Percentiles rank a stretch among this genome's conserved stretches.
These are phyloP conservation scores for Sporothrix brasiliensis DNA, from an alignment of 2,329 filamentous ascomycete genomes.

Conservation along the genomic window DNA sequence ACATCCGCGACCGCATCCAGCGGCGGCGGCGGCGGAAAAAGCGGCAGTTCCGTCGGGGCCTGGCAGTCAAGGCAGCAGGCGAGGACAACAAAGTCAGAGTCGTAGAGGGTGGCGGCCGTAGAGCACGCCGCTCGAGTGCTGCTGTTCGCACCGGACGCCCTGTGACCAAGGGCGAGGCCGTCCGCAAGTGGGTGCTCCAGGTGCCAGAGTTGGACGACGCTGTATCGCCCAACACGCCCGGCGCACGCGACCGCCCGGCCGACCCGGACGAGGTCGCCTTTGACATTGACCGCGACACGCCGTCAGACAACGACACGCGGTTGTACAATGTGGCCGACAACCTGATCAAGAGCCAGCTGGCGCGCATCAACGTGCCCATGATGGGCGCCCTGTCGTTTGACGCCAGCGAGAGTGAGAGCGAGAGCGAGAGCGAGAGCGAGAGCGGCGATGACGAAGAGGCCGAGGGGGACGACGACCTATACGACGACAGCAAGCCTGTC, in stretches of 20 bases:
- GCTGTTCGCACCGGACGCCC: constrained; percentile 14
- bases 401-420: constrained; percentile 47
- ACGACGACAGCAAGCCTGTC: constrained; percentile 37
- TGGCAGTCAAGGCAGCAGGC: constrained; percentile 36
- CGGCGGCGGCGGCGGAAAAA: constrained; percentile 49
- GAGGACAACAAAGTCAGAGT: not conserved
- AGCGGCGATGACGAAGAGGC: constrained; percentile 38
- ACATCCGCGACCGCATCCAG: constrained; percentile 52
- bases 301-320: constrained; percentile 49
- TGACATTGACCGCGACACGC: constrained; percentile 47
- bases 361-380: constrained; percentile 51
- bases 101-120: not conserved
- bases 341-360: constrained; percentile 53
- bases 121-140: not conserved
- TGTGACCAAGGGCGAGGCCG: constrained; percentile 47
- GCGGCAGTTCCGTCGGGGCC: constrained; percentile 47
- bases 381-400: constrained; percentile 52
- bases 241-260: constrained; percentile 37
- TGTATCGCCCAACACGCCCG: constrained; percentile 41
- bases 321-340: constrained; percentile 52
- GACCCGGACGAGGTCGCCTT: constrained; percentile 49
- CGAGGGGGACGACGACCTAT: constrained; percentile 38
- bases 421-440: constrained; percentile 46
- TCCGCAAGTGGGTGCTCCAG: constrained; percentile 50
- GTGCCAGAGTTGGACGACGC: constrained; percentile 42